Conservation (phyloP, 2,329 filamentous ascomycete genomes). For the Fusarium paranaense region DNA sequence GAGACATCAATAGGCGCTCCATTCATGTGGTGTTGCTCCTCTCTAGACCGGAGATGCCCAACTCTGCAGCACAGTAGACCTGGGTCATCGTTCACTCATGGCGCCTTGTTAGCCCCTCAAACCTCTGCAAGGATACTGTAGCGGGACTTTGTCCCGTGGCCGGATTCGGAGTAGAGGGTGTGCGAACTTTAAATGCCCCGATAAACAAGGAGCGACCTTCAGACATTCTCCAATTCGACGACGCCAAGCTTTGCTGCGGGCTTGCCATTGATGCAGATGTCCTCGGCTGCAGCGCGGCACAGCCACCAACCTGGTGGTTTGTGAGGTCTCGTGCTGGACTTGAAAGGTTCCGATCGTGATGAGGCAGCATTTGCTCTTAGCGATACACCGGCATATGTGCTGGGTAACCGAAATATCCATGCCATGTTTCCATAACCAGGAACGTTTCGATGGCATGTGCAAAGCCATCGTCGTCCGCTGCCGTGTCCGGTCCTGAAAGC, state of each 20-base stretch:
- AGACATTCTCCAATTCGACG: constrained; percentile 8
- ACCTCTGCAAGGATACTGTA: neutral
- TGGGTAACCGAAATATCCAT: neutral
- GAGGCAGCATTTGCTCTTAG: neutral
- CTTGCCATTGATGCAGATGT: neutral
- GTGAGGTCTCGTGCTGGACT: neutral
- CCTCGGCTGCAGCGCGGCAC: constrained; percentile 6
- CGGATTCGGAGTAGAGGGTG: neutral
- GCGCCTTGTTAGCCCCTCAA: neutral
- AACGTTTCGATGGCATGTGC: neutral
- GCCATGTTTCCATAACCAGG: neutral
- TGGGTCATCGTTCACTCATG: constrained; percentile 15
- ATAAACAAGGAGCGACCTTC: neutral
- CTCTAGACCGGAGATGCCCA: neutral
- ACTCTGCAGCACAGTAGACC: neutral
- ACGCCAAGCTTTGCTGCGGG: neutral
- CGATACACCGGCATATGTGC: neutral
- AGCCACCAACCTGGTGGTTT: neutral
- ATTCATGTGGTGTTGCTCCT: neutral
- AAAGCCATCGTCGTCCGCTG: neutral
- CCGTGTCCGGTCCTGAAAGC: neutral
- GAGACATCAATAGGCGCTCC: neutral
- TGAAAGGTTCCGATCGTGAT: neutral
- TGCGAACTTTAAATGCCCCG: neutral
- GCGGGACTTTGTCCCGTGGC: neutral